Evolutionary conservation across 2,329 filamentous ascomycete genomes (phyloP), one percentile per base, ranked within the genome.

Genomic region (Colletotrichum neosansevieriae): DNA sequence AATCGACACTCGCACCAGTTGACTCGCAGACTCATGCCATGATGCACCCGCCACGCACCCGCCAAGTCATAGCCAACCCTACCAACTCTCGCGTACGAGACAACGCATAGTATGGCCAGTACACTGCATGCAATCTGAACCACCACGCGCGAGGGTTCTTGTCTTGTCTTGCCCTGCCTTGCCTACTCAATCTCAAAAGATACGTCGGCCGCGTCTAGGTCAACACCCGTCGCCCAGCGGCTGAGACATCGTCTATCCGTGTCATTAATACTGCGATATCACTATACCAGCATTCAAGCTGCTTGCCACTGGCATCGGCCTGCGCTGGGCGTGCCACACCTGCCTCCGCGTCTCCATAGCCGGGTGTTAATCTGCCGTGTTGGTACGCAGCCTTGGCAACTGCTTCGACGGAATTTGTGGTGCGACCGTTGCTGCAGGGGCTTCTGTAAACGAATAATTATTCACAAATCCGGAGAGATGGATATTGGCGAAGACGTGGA

Each of bases 341-440:
- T 49, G 17, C 62, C 32, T 40, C 60, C 54, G 38, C 61, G 53
- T 50, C 60, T 32, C 61, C 65, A 50, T 49, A 49, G 40, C 54
- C 61, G 32, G 32, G 47, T 68, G 47, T 2, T 49, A 68, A 68
- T 65, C 60, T 53, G 19, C 54, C 47, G n/a, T 40, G 24, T 49
- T 13, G 19, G 47, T n/a, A 21, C 11, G 34, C 21, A n/a, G 19
- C 40, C 58, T 63, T 62, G 63, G 63, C 58, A 57, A 42, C 11
- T 29, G 17, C 13, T 67, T 49, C 63, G 61, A 60, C 49, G 19
- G 60, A n/a, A 24, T 15, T 15, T 29, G 36, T 34, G 59, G 50
- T 6, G 59, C 44, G 4, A 17, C 15, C 5, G 32, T 40, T 40
- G 21, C 32, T 59, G 61, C 61, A 56, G 61, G 49, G 54, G 36